These are phyloP conservation scores for Citrullus amarus DNA, from an alignment of 306 rosid genomes.

Conservation along the genomic window DNA sequence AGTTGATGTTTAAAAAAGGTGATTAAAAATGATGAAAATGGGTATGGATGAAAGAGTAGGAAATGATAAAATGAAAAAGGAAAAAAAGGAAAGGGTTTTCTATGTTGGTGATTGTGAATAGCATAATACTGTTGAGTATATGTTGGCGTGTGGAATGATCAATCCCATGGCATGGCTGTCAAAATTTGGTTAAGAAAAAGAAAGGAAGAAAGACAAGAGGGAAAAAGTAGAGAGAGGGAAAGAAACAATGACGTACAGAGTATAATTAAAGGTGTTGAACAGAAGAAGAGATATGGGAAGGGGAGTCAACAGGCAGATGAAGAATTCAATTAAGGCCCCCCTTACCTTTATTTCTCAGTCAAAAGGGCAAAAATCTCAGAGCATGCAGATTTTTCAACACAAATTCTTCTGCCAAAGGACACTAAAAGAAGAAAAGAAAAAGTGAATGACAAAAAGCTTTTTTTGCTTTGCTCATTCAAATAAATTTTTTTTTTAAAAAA, in stretches of 20 bases:
- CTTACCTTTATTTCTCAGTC: constrained; percentile 11
- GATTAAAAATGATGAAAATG: neutral
- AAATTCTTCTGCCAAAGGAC: constrained; percentile 10
- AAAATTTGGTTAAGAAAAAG: neutral
- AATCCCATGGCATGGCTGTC: neutral
- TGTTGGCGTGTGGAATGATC: neutral
- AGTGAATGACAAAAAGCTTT: neutral
- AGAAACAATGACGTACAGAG: neutral
- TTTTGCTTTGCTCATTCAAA: neutral
- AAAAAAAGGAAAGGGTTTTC: neutral
- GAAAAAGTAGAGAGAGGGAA: neutral
- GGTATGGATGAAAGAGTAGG: neutral
- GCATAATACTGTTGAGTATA: neutral
- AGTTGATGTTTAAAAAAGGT: neutral
- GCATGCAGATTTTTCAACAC: constrained; percentile 13
- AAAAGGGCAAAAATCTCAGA: constrained; percentile 6
- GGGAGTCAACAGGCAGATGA: constrained; percentile 18
- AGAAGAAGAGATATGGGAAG: neutral
- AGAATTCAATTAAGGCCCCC: neutral
- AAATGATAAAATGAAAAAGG: neutral
- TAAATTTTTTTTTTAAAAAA: no score
- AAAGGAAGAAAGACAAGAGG: neutral
- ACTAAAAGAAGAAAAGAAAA: constrained; percentile 11
- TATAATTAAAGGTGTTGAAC: constrained; percentile 9
- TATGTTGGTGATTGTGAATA: neutral